Evolutionary conservation across 192 early-diverging fungal species (phyloP).

Genomic region (Gonapodya prolifera): DNA sequence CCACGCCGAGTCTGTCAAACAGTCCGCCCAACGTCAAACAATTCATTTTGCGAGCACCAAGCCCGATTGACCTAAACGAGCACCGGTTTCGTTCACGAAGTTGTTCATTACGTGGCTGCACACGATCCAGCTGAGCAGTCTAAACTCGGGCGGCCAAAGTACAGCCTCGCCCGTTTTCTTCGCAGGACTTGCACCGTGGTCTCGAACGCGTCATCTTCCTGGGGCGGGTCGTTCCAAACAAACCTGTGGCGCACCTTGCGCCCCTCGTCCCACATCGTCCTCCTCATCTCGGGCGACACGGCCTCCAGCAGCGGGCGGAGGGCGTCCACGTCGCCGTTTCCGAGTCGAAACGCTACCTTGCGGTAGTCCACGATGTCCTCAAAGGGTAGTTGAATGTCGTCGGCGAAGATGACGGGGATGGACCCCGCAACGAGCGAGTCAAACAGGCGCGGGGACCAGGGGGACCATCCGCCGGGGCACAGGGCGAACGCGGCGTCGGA

Average conservation of each 20-base stretch:
- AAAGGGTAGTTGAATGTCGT: constrained; percentile 16
- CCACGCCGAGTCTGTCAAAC: too few species aligned
- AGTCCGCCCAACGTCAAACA: too few species aligned
- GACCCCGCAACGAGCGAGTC: constrained; percentile 16
- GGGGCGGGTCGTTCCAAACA: constrained; percentile 15
- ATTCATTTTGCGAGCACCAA: too few species aligned
- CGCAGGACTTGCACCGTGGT: too few species aligned
- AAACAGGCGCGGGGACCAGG: constrained; percentile 19
- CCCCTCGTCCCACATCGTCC: constrained; percentile 1
- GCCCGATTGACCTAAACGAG: too few species aligned
- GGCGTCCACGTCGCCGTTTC: constrained; percentile 8
- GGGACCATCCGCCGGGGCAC: constrained; percentile 17
- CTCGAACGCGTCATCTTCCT: constrained; percentile 12
- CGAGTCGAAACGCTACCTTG: constrained; percentile 9
- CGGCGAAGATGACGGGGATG: constrained; percentile 18
- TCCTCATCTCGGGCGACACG: not conserved
- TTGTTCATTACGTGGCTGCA: too few species aligned
- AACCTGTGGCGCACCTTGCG: constrained; percentile 4
- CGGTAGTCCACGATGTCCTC: constrained; percentile 16
- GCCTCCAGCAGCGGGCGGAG: not conserved
- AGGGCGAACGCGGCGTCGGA: constrained; percentile 17
- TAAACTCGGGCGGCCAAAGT: too few species aligned
- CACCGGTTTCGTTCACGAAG: too few species aligned
- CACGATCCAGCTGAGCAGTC: too few species aligned
- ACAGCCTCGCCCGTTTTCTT: too few species aligned